Evolutionary conservation across 2,329 filamentous ascomycete species (phyloP), one percentile per base, ranked within the genome.

Genomic region (Colletotrichum theobromicola): DNA sequence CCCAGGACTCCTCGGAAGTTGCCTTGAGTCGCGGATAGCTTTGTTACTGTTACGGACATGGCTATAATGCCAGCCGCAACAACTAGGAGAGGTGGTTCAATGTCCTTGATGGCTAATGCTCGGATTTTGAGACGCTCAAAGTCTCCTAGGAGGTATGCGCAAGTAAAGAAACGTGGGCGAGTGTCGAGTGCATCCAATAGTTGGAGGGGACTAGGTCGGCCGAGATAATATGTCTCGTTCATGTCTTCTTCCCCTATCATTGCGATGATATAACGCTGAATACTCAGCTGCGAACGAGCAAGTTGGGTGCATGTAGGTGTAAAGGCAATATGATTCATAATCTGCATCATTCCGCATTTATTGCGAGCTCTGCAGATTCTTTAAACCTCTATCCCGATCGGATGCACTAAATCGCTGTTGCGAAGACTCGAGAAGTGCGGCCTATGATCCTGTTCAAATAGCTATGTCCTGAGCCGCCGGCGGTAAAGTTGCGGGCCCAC

Each of bases 111-210:
- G n/a, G n/a, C n/a, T n/a, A n/a, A n/a, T n/a, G n/a, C n/a, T n/a
- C n/a, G n/a, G n/a, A n/a, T n/a, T n/a, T n/a, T n/a, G n/a, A n/a
- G n/a, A n/a, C n/a, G n/a, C n/a, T n/a, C n/a, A n/a, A n/a, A n/a
- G n/a, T n/a, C n/a, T n/a, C n/a, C n/a, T n/a, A n/a, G n/a, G n/a
- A n/a, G n/a, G n/a, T n/a, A n/a, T n/a, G n/a, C n/a, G n/a, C n/a
- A n/a, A n/a, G n/a, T n/a, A n/a, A n/a, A n/a, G n/a, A n/a, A n/a
- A n/a, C n/a, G n/a, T n/a, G n/a, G n/a, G n/a, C n/a, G n/a, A 46
- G 10, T 46, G 42, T 2, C 18, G 2, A 46, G 21, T 0, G 42
- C 13, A 0, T n/a, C 2, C 3, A 46, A 0, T 9, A 46, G 12
- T 9, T 6, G n/a, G 3, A 2, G 9, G 12, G n/a, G 10, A 21